Conservation (phyloP, 139 green algal genomes). For the Chlorella sp. region DNA sequence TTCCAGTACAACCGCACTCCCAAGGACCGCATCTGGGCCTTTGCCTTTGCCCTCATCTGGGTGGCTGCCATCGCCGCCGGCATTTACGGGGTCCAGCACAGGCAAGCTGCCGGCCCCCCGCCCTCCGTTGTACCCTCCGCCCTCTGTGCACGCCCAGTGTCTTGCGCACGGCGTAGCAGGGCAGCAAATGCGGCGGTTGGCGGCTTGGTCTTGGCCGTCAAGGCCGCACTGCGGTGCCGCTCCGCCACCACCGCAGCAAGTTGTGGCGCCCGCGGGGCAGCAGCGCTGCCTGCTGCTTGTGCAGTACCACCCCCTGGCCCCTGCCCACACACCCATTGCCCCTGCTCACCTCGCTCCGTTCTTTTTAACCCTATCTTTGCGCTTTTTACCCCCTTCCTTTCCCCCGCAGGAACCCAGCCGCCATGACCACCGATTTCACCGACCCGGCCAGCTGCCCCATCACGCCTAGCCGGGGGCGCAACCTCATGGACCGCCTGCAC, state of each 20-base stretch:
- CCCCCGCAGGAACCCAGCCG: conserved; percentile 51
- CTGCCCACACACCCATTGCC: not conserved
- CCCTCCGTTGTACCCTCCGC: too few species aligned
- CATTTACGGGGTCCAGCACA: conserved; percentile 21
- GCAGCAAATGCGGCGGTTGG: not conserved
- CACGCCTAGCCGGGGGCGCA: not conserved
- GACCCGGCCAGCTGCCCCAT: conserved; percentile 55
- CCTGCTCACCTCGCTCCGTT: not conserved
- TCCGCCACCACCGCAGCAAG: too few species aligned
- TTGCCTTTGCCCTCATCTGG: conserved; percentile 19
- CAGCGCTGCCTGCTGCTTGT: too few species aligned
- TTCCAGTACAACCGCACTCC: not conserved
- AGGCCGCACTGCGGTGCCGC: not conserved
- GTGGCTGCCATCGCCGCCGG: not conserved
- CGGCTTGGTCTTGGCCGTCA: not conserved
- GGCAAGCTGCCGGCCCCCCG: not conserved
- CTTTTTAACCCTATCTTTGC: not conserved
- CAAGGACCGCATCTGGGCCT: not conserved
- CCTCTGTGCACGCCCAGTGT: too few species aligned
- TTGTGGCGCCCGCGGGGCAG: too few species aligned
- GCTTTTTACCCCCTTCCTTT: too few species aligned
- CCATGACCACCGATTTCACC: conserved; percentile 31
- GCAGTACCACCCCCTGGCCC: not conserved
- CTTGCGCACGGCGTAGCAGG: too few species aligned
- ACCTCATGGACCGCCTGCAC: conserved; percentile 11